Conservation (phyloP, 2,329 filamentous ascomycete species). For the Nemania abortiva region DNA sequence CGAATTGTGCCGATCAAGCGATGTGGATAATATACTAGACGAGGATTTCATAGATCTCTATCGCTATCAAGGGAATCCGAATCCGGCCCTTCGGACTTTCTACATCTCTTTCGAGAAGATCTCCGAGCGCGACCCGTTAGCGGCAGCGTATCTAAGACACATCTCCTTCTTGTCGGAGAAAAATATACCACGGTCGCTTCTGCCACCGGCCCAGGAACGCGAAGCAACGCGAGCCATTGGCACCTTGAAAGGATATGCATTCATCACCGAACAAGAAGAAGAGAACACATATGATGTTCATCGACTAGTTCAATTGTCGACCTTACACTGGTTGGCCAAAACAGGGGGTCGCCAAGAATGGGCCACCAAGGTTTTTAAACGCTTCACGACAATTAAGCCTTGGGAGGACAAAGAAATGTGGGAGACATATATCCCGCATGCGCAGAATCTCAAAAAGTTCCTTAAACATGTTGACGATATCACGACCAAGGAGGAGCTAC, state of each 20-base stretch:
- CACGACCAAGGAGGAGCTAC: too few relatives aligned
- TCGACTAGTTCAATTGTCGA: constrained; percentile 1
- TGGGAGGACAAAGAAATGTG: too few relatives aligned
- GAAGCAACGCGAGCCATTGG: background rate
- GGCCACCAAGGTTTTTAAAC: background rate
- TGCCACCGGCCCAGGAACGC: background rate
- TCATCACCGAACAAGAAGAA: background rate
- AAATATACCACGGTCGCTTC: background rate
- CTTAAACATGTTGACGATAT: too few relatives aligned
- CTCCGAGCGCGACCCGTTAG: background rate
- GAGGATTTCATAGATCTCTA: background rate
- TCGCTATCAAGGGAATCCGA: background rate
- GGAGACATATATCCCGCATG: too few relatives aligned
- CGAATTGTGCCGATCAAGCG: background rate
- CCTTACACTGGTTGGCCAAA: constrained; percentile 3
- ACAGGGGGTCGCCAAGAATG: background rate
- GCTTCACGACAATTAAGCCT: too few relatives aligned
- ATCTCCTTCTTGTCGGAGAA: background rate
- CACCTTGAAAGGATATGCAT: background rate
- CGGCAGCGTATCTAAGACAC: background rate
- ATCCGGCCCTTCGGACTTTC: background rate
- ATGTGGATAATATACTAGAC: background rate
- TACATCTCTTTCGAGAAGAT: background rate
- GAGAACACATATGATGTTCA: background rate
- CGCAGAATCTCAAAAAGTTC: too few relatives aligned